Percentiles rank a stretch among this genome's conserved stretches.
These are phyloP conservation scores for Urtica urens DNA, from an alignment of 306 rosid species.

Conservation along the genomic window DNA sequence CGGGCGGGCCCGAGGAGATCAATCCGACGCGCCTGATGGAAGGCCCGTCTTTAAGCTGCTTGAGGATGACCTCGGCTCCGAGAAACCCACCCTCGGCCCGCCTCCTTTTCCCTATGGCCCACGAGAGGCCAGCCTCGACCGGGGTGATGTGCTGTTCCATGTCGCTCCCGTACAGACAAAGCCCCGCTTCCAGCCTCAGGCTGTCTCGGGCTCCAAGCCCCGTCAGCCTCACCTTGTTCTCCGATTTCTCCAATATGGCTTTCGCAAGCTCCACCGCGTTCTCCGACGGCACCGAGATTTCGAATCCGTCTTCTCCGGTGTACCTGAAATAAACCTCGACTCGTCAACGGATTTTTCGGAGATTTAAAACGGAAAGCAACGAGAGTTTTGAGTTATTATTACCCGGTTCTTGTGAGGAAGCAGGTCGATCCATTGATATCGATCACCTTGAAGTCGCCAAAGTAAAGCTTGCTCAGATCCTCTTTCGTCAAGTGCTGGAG, in stretches of 20 bases:
- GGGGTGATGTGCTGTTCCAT: slow-evolving; percentile 89
- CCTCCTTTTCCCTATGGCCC: slow-evolving; percentile 96
- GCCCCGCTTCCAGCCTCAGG: slow-evolving; percentile 87
- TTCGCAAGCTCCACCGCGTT: slow-evolving; percentile 76
- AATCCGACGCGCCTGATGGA: slow-evolving; percentile 78
- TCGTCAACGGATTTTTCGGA: no score
- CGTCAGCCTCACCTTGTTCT: slow-evolving; percentile 81
- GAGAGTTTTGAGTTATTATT: no score
- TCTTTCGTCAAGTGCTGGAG: slow-evolving; percentile 85
- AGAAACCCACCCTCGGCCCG: slow-evolving; percentile 98
- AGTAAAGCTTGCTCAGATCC: slow-evolving; percentile 77
- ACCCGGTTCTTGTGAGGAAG: slow-evolving; percentile 94
- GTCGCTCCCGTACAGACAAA: slow-evolving; percentile 91
- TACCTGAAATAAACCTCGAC: no score
- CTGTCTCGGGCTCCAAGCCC: slow-evolving; percentile 96
- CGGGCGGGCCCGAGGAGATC: slow-evolving; percentile 86
- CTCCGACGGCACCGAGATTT: slow-evolving; percentile 93
- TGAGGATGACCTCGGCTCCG: slow-evolving; percentile 77
- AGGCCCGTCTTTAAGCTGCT: slow-evolving; percentile 75
- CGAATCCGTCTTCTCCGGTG: slow-evolving; percentile 99
- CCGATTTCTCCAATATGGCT: slow-evolving; percentile 89
- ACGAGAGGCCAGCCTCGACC: slow-evolving; percentile 88
- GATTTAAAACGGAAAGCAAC: no score
- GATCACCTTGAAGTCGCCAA: slow-evolving; percentile 67
- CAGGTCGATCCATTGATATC: slow-evolving; percentile 69